Conservation (phyloP, 805 yeast species). For the Wickerhamomyces hampshirensis region DNA sequence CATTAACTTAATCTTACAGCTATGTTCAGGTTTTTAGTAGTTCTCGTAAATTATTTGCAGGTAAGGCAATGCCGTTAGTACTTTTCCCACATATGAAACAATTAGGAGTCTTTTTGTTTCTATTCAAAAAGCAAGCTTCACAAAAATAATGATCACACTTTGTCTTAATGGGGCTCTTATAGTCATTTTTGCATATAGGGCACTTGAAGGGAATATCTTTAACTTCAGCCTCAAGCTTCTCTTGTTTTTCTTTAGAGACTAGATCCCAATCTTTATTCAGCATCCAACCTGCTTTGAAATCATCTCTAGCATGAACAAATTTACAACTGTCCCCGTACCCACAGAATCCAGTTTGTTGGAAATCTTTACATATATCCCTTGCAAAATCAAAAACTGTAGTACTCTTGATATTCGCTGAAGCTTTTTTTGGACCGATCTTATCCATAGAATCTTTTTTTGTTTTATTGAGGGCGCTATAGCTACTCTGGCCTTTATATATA, state of each 20-base stretch:
- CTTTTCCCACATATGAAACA: slow-evolving; percentile 58
- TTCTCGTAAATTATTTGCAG: slow-evolving; percentile 39
- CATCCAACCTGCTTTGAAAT: slow-evolving; percentile 67
- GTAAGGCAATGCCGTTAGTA: slow-evolving; percentile 55
- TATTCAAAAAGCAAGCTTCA: slow-evolving; percentile 48
- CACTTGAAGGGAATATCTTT: slow-evolving; percentile 53
- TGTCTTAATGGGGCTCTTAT: slow-evolving; percentile 52
- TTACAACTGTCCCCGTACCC: slow-evolving; percentile 98
- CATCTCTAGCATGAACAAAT: slow-evolving; percentile 87
- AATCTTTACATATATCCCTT: slow-evolving; percentile 93
- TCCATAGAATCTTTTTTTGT: slow-evolving; percentile 18
- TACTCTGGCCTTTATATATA: slow-evolving; percentile 26
- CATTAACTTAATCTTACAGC: not conserved
- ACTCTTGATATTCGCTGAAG: slow-evolving; percentile 46
- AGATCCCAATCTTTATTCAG: slow-evolving; percentile 68
- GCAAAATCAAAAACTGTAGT: slow-evolving; percentile 80
- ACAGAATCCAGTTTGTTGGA: slow-evolving; percentile 85
- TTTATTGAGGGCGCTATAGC: slow-evolving; percentile 23
- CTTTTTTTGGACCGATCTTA: slow-evolving; percentile 35
- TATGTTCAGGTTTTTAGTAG: slow-evolving; percentile 10
- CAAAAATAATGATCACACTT: slow-evolving; percentile 64
- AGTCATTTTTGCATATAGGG: slow-evolving; percentile 52
- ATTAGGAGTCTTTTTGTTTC: slow-evolving; percentile 37
- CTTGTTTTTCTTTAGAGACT: slow-evolving; percentile 13
- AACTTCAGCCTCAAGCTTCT: slow-evolving; percentile 22